Base-by-base conservation (phyloP, 2,329 filamentous ascomycete genomes). In the Verticillium longisporum region DNA sequence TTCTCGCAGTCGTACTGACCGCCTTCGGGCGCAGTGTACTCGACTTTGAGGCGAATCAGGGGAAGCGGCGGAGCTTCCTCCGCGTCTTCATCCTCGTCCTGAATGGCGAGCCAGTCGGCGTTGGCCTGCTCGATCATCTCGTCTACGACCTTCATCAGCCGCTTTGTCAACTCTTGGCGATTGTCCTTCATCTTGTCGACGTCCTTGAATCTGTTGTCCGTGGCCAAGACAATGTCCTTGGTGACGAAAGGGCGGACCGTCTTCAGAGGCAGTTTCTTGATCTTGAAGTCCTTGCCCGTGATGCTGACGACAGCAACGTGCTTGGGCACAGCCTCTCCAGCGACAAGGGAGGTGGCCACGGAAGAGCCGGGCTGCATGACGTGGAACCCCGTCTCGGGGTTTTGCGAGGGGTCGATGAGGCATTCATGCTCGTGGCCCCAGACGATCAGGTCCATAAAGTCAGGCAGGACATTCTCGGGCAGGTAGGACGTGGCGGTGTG, bases 401-500 rank as follows among this genome's bases (percentile, higher is more conserved):
- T 99, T 56, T 87, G 80, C 1, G 80, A 78, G 0, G 95, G 95
- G 55, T 97, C 88, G 65, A 99, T 96, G 7, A 94, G 73, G 70
- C 95, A 99, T 73, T 99, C 94, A 71, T 99, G 95, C 74, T 99
- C 95, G 69, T 99, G 95, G 3, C 95, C 95, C 95, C 95, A 99
- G 58, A 99, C 84, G 0, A 99, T 86, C 4, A 99, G 81, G 70
- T 99, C 90, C 65, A 99, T 79, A 77, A 96, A 98, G 18, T 92
- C 88, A 0, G 95, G 96, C 0, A 99, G 80, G 68, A 97, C 95
- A 68, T 89, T 92, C 70, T 99, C 96, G 0, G 96, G 94, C 0
- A 99, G 82, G 70, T 97, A 98, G n/a, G 91, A 89, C 0, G 94
- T 98, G 18, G 93, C 86, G 0, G 91, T 96, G 70, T 97, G 89